These are phyloP conservation scores for Neurospora sp. DNA, from an alignment of 495 filamentous ascomycete species.

Conservation along the genomic window DNA sequence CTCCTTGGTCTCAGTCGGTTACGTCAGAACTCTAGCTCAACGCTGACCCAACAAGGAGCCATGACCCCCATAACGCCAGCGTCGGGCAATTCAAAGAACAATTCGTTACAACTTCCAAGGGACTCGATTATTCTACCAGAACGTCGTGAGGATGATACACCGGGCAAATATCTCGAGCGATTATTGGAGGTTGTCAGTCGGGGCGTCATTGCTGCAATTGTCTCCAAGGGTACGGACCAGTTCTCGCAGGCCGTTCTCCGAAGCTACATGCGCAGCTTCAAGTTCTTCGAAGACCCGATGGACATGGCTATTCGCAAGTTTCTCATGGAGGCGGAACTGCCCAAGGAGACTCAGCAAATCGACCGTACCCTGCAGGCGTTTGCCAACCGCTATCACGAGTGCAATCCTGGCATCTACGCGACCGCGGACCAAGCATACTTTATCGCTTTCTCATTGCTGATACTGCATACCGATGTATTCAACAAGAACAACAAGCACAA, in stretches of 20 bases:
- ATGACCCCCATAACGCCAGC: conserved; percentile 55
- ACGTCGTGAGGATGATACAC: conserved; percentile 78
- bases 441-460: conserved; percentile 91
- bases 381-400: conserved; percentile 94
- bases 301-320: conserved; percentile 96
- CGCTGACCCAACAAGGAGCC: conserved; percentile 45
- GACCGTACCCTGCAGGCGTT: conserved; percentile 90
- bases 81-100: conserved; percentile 56
- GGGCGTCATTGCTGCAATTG: conserved; percentile 66
- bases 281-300: conserved; percentile 90
- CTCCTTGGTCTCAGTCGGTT: conserved; percentile 69
- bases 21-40: conserved; percentile 63
- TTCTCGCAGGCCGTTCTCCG: conserved; percentile 76
- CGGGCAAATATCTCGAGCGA: conserved; percentile 75
- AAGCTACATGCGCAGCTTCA: conserved; percentile 90
- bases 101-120: conserved; percentile 54
- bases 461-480: conserved; percentile 95
- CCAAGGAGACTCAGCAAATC: conserved; percentile 96
- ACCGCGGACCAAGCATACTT: conserved; percentile 94
- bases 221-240: conserved; percentile 73
- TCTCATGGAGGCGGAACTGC: conserved; percentile 91
- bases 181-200: conserved; percentile 69
- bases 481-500: conserved; percentile 99
- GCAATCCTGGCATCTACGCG: conserved; percentile 92
- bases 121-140: conserved; percentile 62